Percentiles rank a stretch among this genome's conserved stretches.
phyloP scores from a whole-genome alignment of 176 grass and related monocot species.

The Avena atlantica region DNA sequence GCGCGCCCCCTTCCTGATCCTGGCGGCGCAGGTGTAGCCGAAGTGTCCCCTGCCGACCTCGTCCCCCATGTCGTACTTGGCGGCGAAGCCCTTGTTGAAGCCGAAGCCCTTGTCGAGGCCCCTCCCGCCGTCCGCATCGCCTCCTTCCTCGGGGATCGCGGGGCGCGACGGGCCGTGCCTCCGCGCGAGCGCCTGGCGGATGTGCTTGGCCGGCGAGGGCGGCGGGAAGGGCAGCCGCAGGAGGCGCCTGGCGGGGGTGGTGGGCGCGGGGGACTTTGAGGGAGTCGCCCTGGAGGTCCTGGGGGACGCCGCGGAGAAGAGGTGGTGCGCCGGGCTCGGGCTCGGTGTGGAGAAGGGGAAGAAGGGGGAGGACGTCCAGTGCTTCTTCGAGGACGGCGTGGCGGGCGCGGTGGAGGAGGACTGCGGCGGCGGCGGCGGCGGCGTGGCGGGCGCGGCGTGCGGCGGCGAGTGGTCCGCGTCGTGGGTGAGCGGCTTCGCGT shows the following conservation, averaged over 20 bases:
- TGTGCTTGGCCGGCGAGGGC: conserved; percentile 64
- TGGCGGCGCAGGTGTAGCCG: conserved; percentile 56
- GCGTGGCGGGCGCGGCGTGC: conserved; percentile 25
- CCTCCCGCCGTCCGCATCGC: conserved; percentile 8
- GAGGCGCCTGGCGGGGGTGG: conserved; percentile 33
- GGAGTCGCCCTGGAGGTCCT: not conserved
- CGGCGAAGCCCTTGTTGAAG: conserved; percentile 61
- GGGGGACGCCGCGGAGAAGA: conserved; percentile 57
- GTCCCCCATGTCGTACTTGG: conserved; percentile 63
- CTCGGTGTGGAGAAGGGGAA: conserved; percentile 42
- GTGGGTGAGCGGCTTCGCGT: conserved; percentile 60
- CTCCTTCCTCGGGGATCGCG: conserved; percentile 45
- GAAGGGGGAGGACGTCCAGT: conserved; percentile 53
- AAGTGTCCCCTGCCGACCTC: conserved; percentile 66
- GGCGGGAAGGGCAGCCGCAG: conserved; percentile 56
- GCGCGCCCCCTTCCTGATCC: conserved; percentile 45
- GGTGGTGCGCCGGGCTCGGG: conserved; percentile 68
- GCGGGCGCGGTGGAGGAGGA: not conserved
- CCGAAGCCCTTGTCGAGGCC: conserved; percentile 60
- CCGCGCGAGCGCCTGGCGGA: conserved; percentile 64
- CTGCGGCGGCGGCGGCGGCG: conserved; percentile 23
- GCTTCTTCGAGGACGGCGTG: conserved; percentile 28
- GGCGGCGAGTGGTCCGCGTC: conserved; percentile 58
- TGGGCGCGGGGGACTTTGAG: conserved; percentile 39
- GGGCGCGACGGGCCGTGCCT: conserved; percentile 46